Conservation (phyloP, 768 basidiomycete genomes). For the Epithele typhae region DNA sequence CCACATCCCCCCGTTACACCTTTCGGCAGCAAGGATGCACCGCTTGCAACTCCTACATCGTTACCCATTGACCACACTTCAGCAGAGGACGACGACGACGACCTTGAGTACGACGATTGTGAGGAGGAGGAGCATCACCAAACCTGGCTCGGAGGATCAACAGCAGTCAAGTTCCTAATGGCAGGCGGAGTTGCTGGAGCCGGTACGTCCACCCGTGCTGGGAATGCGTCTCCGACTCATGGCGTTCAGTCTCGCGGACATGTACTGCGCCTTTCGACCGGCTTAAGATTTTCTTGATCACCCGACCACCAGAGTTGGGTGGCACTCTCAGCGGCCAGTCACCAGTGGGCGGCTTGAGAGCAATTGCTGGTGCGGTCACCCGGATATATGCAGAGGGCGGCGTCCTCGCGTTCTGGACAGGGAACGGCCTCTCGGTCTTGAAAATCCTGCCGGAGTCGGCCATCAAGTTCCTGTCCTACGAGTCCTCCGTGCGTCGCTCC, state of each 20-base stretch:
- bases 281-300: conserved; percentile 94
- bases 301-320: conserved; percentile 71
- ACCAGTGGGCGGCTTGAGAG: conserved; percentile 49
- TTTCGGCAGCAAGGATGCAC: conserved; percentile 6
- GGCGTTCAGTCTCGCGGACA: conserved; percentile 76
- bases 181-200: conserved; percentile 96
- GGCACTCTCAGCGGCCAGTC: conserved; percentile 44
- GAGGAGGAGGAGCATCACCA: conserved; percentile 61
- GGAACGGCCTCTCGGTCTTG: conserved; percentile 86
- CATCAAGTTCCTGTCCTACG: conserved; percentile 96
- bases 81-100: conserved; percentile 30
- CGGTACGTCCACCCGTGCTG: conserved; percentile 45
- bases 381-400: conserved; percentile 90
- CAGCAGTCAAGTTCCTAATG: conserved; percentile 83
- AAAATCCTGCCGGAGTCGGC: conserved; percentile 99
- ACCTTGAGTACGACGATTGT: conserved; percentile 41
- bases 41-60: no score
- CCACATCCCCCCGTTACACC: conserved; percentile 8
- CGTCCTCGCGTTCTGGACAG: conserved; percentile 94
- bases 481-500: conserved; percentile 67
- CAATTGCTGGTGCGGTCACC: conserved; percentile 66
- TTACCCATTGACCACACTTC: conserved; percentile 21
- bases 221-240: background rate
- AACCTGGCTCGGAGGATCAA: conserved; percentile 58
- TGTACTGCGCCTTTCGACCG: conserved; percentile 98